These are phyloP conservation scores for Phytophthora quininea DNA, from an alignment of 352 stramenopile species.

Conservation along the genomic window DNA sequence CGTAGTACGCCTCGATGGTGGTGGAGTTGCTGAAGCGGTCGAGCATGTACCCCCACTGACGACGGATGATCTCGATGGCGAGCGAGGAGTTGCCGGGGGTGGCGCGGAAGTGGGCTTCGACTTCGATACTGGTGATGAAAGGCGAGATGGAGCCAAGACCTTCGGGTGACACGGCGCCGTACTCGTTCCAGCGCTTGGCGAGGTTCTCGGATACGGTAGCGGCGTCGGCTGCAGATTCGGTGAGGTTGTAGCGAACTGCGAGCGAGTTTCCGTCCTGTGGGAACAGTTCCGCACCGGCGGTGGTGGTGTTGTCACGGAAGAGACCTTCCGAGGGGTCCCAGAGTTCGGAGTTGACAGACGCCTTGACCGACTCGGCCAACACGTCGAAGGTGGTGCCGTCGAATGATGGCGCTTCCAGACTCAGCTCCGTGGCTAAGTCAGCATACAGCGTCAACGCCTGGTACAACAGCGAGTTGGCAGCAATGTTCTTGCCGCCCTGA, in stretches of 20 bases:
- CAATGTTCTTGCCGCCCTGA: conserved; percentile 48
- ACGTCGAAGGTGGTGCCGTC: conserved; percentile 30
- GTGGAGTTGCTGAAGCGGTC: conserved; percentile 44
- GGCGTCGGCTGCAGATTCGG: conserved; percentile 23
- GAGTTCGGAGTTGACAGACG: conserved; percentile 32
- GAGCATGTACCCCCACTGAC: conserved; percentile 49
- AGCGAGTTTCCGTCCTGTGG: conserved; percentile 43
- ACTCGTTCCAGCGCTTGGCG: conserved; percentile 36
- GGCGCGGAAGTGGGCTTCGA: conserved; percentile 39
- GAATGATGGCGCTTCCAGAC: conserved; percentile 14
- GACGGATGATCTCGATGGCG: conserved; percentile 38
- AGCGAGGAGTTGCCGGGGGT: conserved; percentile 28
- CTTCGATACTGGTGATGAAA: conserved; percentile 38
- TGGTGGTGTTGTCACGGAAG: conserved; percentile 42
- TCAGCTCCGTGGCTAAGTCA: conserved; percentile 21
- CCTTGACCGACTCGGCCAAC: conserved; percentile 33
- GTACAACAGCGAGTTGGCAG: conserved; percentile 41
- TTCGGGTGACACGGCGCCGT: conserved; percentile 37
- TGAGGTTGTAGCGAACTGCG: conserved; percentile 41
- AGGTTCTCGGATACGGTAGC: conserved; percentile 24
- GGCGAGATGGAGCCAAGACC: conserved; percentile 35
- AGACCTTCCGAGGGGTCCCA: conserved; percentile 32
- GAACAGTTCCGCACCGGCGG: conserved; percentile 18
- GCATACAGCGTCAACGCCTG: conserved; percentile 24
- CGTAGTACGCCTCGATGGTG: conserved; percentile 44